A percentile compares a stretch with the other conserved stretches of the same genome.
Conservation (phyloP, 2,329 filamentous ascomycete genomes). For the Ceratocystis huliohia region DNA sequence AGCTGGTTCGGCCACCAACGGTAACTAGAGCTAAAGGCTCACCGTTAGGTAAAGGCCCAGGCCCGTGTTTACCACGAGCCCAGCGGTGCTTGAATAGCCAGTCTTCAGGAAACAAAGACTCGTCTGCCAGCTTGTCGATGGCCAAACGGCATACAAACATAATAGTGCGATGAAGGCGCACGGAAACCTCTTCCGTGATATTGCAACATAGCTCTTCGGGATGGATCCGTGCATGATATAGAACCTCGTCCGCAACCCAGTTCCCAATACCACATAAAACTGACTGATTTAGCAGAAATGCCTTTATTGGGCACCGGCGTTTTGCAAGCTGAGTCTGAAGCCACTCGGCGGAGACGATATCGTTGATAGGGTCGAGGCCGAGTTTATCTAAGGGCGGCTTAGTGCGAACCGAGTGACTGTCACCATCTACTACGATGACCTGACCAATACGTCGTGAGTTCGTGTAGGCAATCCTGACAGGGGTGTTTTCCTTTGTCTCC, state of each 20-base stretch:
- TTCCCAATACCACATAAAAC: conserved; percentile 90
- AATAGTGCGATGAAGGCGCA: conserved; percentile 57
- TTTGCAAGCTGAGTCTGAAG: conserved; percentile 55
- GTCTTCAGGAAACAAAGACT: conserved; percentile 65
- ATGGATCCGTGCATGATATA: conserved; percentile 80
- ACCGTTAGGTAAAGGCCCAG: conserved; percentile 61
- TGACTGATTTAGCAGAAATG: conserved; percentile 73
- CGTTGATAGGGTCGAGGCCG: conserved; percentile 79
- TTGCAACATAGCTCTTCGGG: conserved; percentile 88
- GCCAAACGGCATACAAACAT: conserved; percentile 69
- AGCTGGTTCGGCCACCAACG: conserved; percentile 83
- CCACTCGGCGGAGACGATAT: conserved; percentile 67
- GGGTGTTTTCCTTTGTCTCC: conserved; percentile 43
- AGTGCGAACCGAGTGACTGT: conserved; percentile 60
- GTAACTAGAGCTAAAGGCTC: conserved; percentile 76
- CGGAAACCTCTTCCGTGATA: conserved; percentile 58
- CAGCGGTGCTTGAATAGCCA: conserved; percentile 87
- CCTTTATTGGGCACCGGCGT: conserved; percentile 80
- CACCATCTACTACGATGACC: conserved; percentile 70
- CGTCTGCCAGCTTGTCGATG: conserved; percentile 67
- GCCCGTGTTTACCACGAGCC: conserved; percentile 74
- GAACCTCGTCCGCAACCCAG: conserved; percentile 90
- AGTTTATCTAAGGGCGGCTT: conserved; percentile 75
- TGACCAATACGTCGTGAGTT: conserved; percentile 69
- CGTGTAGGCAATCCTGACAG: conserved; percentile 61